phyloP scores from a whole-genome alignment of 257 asterid species.

The Solanum ossicruentum region DNA sequence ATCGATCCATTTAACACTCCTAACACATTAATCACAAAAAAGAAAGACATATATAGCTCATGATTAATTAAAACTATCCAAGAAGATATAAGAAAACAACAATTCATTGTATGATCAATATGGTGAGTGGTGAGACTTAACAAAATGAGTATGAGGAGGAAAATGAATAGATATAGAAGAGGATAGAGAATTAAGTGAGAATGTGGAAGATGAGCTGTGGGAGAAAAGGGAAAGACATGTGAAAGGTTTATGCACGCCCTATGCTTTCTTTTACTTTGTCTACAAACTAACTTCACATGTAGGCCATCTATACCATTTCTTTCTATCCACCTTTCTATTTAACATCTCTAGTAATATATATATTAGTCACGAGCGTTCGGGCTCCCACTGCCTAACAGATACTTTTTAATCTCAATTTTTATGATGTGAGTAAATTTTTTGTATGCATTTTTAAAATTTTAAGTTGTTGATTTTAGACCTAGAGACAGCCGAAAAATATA shows the following conservation, averaged over 20 bases:
- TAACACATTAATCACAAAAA: background rate
- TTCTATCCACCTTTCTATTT: conserved; percentile 11
- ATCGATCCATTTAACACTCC: background rate
- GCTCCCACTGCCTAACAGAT: too few species aligned
- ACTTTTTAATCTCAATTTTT: too few species aligned
- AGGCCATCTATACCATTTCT: conserved; percentile 14
- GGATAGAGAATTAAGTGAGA: background rate
- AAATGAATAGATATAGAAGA: background rate
- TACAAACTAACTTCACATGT: conserved; percentile 60
- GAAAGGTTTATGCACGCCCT: conserved; percentile 55
- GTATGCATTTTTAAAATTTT: too few species aligned
- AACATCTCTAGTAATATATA: background rate
- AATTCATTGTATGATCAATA: background rate
- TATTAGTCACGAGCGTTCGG: too few species aligned
- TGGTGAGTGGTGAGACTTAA: background rate
- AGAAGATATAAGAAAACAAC: too few species aligned
- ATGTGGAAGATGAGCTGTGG: conserved; percentile 52
- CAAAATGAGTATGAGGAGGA: background rate
- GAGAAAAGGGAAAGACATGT: conserved; percentile 44
- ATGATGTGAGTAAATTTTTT: too few species aligned
- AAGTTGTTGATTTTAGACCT: too few species aligned
- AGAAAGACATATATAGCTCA: background rate
- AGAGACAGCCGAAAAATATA: too few species aligned
- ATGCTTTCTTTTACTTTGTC: conserved; percentile 38
- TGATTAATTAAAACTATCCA: background rate